A percentile compares a stretch with the other conserved stretches of the same genome.
phyloP scores from a whole-genome alignment of 768 basidiomycete genomes.

The Leccinum arenicola region DNA sequence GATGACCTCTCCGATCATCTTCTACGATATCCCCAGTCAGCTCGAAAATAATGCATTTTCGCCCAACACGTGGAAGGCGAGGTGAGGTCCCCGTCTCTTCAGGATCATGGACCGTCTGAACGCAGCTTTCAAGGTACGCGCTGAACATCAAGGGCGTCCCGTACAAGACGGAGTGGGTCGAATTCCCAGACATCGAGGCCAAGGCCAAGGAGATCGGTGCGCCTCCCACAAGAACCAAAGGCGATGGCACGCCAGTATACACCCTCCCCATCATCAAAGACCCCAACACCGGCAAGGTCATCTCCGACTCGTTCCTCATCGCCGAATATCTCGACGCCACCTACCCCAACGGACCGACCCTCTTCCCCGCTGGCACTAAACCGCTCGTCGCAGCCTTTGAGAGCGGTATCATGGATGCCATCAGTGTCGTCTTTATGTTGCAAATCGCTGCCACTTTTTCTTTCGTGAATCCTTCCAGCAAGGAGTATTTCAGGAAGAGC shows the following conservation, averaged over 20 bases:
- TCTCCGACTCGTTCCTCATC: no score
- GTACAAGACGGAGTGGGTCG: constrained; percentile 43
- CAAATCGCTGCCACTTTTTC: constrained; percentile 11
- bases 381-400: no score
- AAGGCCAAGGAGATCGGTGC: constrained; percentile 33
- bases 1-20: constrained; percentile 32
- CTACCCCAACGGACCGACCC: no score
- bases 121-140: constrained; percentile 26
- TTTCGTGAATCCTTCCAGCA: constrained; percentile 27
- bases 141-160: constrained; percentile 41
- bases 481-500: constrained; percentile 33
- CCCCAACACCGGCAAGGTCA: constrained; percentile 30
- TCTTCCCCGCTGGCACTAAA: no score
- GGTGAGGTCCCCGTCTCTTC: constrained; percentile 27
- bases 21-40: constrained; percentile 46
- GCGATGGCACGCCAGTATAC: constrained; percentile 34
- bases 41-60: constrained; percentile 35
- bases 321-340: no score
- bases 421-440: constrained; percentile 7
- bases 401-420: background rate
- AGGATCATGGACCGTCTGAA: background rate
- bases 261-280: constrained; percentile 44
- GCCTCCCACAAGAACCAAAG: constrained; percentile 27
- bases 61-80: constrained; percentile 45
- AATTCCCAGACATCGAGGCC: constrained; percentile 40